Conservation (phyloP, 345 rosid genomes). For the Moricandia moricandioides region DNA sequence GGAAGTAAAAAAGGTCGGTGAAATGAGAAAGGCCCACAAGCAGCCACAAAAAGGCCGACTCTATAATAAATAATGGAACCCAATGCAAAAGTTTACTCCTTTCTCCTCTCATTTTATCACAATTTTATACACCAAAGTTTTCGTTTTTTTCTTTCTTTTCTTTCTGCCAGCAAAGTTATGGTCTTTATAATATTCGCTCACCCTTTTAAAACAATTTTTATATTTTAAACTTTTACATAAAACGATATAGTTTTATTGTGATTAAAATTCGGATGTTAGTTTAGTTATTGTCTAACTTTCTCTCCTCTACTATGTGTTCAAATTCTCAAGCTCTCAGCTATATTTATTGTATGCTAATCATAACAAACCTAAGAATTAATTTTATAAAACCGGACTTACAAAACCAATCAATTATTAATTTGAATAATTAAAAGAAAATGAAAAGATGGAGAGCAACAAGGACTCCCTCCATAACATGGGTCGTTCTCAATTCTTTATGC, state of each 20-base stretch:
- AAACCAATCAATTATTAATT: not conserved
- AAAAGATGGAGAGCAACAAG: not conserved
- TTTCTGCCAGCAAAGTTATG: slow-evolving; percentile 25
- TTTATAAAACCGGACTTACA: not conserved
- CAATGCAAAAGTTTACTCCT: slow-evolving; percentile 49
- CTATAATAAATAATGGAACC: slow-evolving; percentile 52
- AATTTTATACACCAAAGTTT: slow-evolving; percentile 24
- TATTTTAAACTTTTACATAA: not conserved
- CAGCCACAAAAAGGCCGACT: slow-evolving; percentile 66
- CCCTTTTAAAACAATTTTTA: slow-evolving; percentile 6
- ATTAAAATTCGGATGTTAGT: not conserved
- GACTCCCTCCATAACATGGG: slow-evolving; percentile 32
- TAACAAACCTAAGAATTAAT: not conserved
- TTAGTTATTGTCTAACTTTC: not conserved
- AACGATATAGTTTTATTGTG: not conserved
- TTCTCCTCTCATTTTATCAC: slow-evolving; percentile 27
- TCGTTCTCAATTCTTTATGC: slow-evolving; percentile 33
- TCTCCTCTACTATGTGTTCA: not conserved
- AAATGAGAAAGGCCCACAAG: slow-evolving; percentile 51
- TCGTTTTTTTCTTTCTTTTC: slow-evolving; percentile 20
- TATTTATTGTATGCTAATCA: not conserved
- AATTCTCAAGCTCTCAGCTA: not conserved
- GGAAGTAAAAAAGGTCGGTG: slow-evolving; percentile 32
- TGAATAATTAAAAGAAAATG: not conserved
- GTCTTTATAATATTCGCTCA: slow-evolving; percentile 31